Conservation (phyloP, 163 green algal species). For the Scenedesmus sp. region DNA sequence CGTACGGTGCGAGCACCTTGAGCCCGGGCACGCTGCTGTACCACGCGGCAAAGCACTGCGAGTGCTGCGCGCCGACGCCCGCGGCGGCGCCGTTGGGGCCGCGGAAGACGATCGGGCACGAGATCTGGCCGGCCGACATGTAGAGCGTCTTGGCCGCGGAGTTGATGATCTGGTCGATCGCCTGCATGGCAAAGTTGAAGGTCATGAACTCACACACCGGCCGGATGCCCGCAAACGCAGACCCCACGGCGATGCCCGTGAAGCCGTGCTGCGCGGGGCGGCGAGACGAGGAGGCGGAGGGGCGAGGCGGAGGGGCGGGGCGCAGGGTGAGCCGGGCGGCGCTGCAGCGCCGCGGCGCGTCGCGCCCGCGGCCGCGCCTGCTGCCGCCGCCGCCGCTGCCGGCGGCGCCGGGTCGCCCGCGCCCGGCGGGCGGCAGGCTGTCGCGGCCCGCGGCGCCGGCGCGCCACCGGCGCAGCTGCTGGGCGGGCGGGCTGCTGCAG, state of each 20-base stretch:
- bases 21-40: slow-evolving; percentile 89
- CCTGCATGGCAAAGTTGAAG: slow-evolving; percentile 99
- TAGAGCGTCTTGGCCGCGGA: slow-evolving; percentile 97
- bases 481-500: too few species aligned
- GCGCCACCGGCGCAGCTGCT: too few species aligned
- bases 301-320: not conserved
- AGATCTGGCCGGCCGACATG: slow-evolving; percentile 97
- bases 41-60: slow-evolving; percentile 93
- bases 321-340: slow-evolving; percentile 1
- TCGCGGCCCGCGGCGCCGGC: too few species aligned
- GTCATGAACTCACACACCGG: slow-evolving; percentile 99
- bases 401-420: too few species aligned
- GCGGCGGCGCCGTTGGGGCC: slow-evolving; percentile 92
- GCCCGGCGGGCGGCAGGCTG: too few species aligned
- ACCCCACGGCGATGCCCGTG: slow-evolving; percentile 93
- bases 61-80: slow-evolving; percentile 92
- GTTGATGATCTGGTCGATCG: slow-evolving; percentile 99
- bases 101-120: slow-evolving; percentile 96
- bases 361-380: not conserved
- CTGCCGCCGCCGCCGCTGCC: not conserved
- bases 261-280: slow-evolving; percentile 86
- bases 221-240: slow-evolving; percentile 90
- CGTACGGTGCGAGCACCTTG: slow-evolving; percentile 93
- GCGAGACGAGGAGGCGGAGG: not conserved
- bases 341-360: not conserved